A percentile compares a stretch with the other conserved stretches of the same genome.
phyloP scores from a whole-genome alignment of 306 rosid species.

The Castanea crenata region DNA sequence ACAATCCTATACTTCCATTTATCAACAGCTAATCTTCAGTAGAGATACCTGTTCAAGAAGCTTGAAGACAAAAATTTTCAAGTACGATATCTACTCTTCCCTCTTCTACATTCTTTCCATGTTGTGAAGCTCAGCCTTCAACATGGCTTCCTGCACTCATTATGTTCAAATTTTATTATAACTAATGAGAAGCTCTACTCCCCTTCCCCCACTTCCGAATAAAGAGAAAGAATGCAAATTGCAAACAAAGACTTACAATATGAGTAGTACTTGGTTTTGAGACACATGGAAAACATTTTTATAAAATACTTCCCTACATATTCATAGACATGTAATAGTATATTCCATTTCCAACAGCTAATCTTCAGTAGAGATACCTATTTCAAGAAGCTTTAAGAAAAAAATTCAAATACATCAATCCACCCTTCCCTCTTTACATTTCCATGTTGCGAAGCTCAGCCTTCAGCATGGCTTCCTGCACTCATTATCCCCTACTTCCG shows the following conservation, averaged over 20 bases:
- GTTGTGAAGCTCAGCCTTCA: conserved; percentile 71
- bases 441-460: conserved; percentile 77
- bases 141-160: conserved; percentile 62
- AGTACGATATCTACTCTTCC: conserved; percentile 88
- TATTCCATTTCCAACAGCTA: conserved; percentile 1
- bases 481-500: conserved; percentile 4
- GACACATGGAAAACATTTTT: not conserved
- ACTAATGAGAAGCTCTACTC: not conserved
- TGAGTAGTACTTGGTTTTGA: not conserved
- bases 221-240: not conserved
- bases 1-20: not conserved
- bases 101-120: conserved; percentile 79
- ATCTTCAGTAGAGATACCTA: conserved; percentile 38
- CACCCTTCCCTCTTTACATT: conserved; percentile 85
- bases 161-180: conserved; percentile 20
- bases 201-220: not conserved
- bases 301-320: not conserved
- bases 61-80: conserved; percentile 88
- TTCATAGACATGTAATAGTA: conserved; percentile 8
- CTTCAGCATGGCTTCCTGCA: conserved; percentile 79
- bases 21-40: not conserved
- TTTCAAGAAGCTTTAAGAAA: conserved; percentile 95
- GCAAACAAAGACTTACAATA: not conserved
- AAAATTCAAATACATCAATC: conserved; percentile 72
- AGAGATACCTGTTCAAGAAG: conserved; percentile 88